These are phyloP conservation scores for Ophiocytium majus DNA, from an alignment of 352 stramenopile species.

Conservation along the genomic window DNA sequence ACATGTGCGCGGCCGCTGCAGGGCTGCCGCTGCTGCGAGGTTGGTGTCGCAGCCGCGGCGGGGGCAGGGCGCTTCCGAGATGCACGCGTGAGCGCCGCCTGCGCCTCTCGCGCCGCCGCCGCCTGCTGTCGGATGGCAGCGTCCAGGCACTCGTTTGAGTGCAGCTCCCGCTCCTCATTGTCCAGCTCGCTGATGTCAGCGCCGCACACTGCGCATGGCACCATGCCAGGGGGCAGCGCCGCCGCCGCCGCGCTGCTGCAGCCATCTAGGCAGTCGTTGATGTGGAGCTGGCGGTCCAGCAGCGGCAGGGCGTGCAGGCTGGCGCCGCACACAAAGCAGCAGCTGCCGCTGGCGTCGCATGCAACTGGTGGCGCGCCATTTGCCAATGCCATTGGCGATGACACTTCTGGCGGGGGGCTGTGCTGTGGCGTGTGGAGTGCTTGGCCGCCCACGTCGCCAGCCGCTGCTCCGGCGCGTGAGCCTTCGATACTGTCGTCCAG, in stretches of 20 bases:
- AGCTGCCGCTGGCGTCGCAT: neutral
- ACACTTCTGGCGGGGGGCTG: too few relatives aligned
- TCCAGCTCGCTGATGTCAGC: neutral
- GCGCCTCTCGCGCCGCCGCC: too few relatives aligned
- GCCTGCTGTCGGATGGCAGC: neutral
- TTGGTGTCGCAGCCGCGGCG: neutral
- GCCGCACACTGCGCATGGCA: constrained; percentile 10
- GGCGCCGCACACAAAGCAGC: neutral
- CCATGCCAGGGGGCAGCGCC: neutral
- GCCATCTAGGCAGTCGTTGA: constrained; percentile 5
- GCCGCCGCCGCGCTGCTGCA: neutral
- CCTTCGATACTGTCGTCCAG: too few relatives aligned
- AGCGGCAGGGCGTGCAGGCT: neutral
- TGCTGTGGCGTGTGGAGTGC: too few relatives aligned
- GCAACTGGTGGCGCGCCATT: too few relatives aligned
- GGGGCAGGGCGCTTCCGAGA: neutral
- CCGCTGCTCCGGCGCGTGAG: too few relatives aligned
- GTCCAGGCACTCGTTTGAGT: constrained; percentile 15
- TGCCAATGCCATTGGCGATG: too few relatives aligned
- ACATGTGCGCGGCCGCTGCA: too few relatives aligned
- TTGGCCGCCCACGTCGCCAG: too few relatives aligned
- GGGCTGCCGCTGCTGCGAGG: neutral
- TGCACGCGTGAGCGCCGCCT: neutral
- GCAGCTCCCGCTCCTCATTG: neutral
- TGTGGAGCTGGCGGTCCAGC: neutral